A percentile compares a stretch with the other conserved stretches of the same genome.
phyloP scores from a whole-genome alignment of 179 eudicot species.

The Vitellaria paradoxa region DNA sequence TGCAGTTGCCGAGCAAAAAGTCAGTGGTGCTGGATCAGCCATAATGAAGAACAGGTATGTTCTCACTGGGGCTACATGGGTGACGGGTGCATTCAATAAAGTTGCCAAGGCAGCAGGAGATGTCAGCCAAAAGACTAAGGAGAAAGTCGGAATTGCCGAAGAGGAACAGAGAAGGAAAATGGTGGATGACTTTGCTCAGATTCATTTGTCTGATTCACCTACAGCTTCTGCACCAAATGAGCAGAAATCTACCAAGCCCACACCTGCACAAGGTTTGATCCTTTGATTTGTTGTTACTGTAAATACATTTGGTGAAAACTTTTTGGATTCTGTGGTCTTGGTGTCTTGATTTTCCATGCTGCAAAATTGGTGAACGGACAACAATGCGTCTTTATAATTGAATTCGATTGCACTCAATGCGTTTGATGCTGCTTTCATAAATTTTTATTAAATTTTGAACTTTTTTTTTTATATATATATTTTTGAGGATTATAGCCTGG shows the following conservation, averaged over 20 bases:
- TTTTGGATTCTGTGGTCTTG: too few species aligned
- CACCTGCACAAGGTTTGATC: slow-evolving; percentile 39
- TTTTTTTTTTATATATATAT: too few species aligned
- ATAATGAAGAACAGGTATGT: slow-evolving; percentile 82
- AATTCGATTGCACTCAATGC: too few species aligned
- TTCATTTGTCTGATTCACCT: slow-evolving; percentile 60
- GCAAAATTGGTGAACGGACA: too few species aligned
- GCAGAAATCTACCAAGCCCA: slow-evolving; percentile 38
- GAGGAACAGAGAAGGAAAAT: slow-evolving; percentile 62
- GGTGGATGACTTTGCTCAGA: slow-evolving; percentile 60
- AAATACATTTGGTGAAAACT: too few species aligned
- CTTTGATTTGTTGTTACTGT: slow-evolving; percentile 18
- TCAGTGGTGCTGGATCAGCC: slow-evolving; percentile 68
- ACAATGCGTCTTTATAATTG: too few species aligned
- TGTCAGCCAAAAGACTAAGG: slow-evolving; percentile 73
- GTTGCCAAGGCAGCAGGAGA: slow-evolving; percentile 82
- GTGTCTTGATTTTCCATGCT: too few species aligned
- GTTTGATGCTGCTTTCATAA: too few species aligned
- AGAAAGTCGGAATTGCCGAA: slow-evolving; percentile 67
- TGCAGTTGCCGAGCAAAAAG: slow-evolving; percentile 70
- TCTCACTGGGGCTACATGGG: slow-evolving; percentile 71
- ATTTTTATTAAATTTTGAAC: too few species aligned
- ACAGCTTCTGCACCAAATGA: slow-evolving; percentile 24
- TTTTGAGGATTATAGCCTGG: too few species aligned
- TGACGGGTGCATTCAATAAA: slow-evolving; percentile 64